phyloP scores from a whole-genome alignment of 768 basidiomycete species.

The Boletus sp. region DNA sequence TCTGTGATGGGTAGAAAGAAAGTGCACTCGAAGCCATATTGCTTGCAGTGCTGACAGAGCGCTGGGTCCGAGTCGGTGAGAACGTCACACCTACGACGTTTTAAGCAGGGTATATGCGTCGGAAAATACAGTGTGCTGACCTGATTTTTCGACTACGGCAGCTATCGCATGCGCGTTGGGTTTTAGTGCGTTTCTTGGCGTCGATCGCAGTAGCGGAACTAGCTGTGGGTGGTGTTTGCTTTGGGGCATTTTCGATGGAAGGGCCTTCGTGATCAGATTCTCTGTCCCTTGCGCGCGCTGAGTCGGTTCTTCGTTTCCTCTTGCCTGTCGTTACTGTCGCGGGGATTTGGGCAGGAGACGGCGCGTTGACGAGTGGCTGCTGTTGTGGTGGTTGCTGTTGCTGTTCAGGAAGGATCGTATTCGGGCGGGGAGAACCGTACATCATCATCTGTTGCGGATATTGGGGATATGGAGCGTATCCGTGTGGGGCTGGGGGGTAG shows the following conservation, averaged over 20 bases:
- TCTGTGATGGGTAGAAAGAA: constrained; percentile 99
- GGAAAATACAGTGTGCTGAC: constrained; percentile 30
- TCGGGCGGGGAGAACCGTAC: constrained; percentile 49
- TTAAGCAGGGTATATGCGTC: constrained; percentile 14
- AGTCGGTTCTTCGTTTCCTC: constrained; percentile 59
- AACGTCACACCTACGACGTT: constrained; percentile 67
- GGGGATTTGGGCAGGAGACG: constrained; percentile 35
- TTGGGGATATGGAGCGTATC: constrained; percentile 57
- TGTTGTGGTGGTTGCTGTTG: constrained; percentile 22
- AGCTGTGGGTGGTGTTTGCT: constrained; percentile 32
- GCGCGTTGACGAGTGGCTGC: constrained; percentile 33
- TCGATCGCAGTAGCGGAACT: constrained; percentile 42
- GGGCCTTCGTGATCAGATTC: constrained; percentile 62
- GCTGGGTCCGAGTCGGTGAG: constrained; percentile 75
- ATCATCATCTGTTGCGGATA: constrained; percentile 63
- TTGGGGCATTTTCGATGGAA: constrained; percentile 44
- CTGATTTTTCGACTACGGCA: constrained; percentile 91
- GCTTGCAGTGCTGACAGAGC: constrained; percentile 91
- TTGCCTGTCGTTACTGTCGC: constrained; percentile 41
- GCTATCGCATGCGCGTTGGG: constrained; percentile 88
- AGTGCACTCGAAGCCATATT: constrained; percentile 91
- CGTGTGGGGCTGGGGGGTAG: constrained; percentile 43
- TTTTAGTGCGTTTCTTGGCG: constrained; percentile 87
- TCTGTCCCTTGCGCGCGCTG: constrained; percentile 43
- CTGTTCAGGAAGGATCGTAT: constrained; percentile 36